These are phyloP conservation scores for Nephelium lappaceum DNA, from an alignment of 345 rosid genomes.

Conservation along the genomic window DNA sequence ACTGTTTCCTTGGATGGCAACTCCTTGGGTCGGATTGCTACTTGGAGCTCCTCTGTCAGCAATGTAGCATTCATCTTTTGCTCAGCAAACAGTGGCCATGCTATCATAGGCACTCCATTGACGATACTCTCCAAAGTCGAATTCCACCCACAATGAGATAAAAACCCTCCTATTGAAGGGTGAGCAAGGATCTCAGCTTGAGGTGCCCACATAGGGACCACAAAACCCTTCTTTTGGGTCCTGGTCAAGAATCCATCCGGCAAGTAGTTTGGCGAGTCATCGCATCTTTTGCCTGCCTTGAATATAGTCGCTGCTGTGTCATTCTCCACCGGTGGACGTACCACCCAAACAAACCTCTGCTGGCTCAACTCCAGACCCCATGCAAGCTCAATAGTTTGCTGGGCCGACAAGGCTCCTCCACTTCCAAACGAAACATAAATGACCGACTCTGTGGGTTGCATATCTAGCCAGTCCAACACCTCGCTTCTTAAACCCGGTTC, in stretches of 20 bases:
- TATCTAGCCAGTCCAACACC: conserved; percentile 42
- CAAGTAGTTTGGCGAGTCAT: conserved; percentile 22
- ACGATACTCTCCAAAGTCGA: conserved; percentile 52
- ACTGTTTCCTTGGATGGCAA: conserved; percentile 8
- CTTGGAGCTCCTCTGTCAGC: conserved; percentile 23
- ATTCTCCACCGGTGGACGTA: conserved; percentile 28
- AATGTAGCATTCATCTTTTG: conserved; percentile 64
- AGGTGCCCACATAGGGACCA: conserved; percentile 17
- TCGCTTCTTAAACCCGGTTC: neutral
- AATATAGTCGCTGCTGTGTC: conserved; percentile 16
- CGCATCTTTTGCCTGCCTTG: conserved; percentile 5
- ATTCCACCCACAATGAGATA: conserved; percentile 69
- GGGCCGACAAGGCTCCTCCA: conserved; percentile 48
- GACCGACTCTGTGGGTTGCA: conserved; percentile 49
- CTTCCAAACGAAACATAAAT: conserved; percentile 71
- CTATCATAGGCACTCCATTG: conserved; percentile 63
- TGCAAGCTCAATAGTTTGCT: conserved; percentile 44
- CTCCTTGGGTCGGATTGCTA: conserved; percentile 21
- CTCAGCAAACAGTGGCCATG: conserved; percentile 72
- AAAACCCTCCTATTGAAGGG: conserved; percentile 57
- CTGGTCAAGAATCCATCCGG: conserved; percentile 59
- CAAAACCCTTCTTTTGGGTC: conserved; percentile 39
- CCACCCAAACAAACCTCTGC: conserved; percentile 50
- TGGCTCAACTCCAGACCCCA: conserved; percentile 39
- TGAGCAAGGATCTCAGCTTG: conserved; percentile 55